These are phyloP conservation scores for Globisporangium emineosum DNA, from an alignment of 352 stramenopile genomes.

Conservation along the genomic window DNA sequence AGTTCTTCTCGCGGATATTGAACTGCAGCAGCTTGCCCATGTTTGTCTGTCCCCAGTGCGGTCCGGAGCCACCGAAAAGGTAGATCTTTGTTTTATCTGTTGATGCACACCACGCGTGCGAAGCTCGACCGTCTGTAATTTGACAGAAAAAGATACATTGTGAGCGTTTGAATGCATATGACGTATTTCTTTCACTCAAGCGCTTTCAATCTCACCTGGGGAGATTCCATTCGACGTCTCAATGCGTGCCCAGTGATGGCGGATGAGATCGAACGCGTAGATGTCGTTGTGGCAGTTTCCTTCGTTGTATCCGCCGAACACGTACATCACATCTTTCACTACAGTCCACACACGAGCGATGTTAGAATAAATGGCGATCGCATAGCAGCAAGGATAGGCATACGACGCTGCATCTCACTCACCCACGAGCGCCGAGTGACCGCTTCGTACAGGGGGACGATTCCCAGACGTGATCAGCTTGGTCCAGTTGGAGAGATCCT, in stretches of 20 bases:
- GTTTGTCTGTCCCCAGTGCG: constrained; percentile 84
- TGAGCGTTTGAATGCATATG: background rate
- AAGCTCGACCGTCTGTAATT: constrained; percentile 56
- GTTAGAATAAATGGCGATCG: background rate
- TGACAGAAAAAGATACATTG: background rate
- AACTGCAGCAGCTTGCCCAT: constrained; percentile 86
- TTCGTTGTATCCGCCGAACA: constrained; percentile 85
- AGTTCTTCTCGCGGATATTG: constrained; percentile 73
- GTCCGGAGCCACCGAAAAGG: constrained; percentile 70
- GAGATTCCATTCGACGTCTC: constrained; percentile 72
- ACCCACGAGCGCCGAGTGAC: constrained; percentile 79
- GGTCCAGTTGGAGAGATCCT: constrained; percentile 68
- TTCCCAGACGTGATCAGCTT: constrained; percentile 69
- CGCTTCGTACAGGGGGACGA: constrained; percentile 67
- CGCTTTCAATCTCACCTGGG: constrained; percentile 36
- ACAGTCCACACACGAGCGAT: constrained; percentile 10
- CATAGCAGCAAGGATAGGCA: background rate
- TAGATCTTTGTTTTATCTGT: constrained; percentile 77
- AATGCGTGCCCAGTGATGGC: constrained; percentile 75
- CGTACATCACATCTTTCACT: constrained; percentile 80
- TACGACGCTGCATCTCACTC: constrained; percentile 14
- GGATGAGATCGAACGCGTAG: constrained; percentile 77
- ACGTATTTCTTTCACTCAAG: background rate
- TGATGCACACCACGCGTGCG: constrained; percentile 72
- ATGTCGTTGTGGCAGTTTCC: constrained; percentile 85